Evolutionary conservation across 2,329 filamentous ascomycete genomes (phyloP).

Genomic region (Beauveria bassiana): DNA sequence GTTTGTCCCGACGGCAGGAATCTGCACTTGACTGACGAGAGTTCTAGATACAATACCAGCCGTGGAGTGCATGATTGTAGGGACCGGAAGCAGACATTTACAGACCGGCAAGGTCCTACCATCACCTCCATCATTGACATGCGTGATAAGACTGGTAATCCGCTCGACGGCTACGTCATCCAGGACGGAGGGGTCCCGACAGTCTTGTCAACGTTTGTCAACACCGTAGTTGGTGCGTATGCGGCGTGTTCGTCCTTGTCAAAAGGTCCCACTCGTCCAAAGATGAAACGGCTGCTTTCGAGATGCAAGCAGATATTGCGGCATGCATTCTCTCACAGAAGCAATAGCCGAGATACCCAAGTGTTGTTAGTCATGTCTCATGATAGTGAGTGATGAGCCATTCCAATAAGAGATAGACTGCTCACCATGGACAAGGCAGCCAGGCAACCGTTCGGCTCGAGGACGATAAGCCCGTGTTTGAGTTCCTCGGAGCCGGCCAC

Average conservation of each 20-base stretch:
- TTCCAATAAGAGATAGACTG: neutral
- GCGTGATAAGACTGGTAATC: constrained; percentile 39
- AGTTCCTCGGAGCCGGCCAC: constrained; percentile 51
- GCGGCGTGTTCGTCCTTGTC: neutral
- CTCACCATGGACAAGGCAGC: constrained; percentile 34
- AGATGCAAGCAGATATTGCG: neutral
- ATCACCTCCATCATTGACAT: constrained; percentile 58
- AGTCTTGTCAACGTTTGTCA: constrained; percentile 47
- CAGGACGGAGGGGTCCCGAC: constrained; percentile 55
- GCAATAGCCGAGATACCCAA: constrained; percentile 34
- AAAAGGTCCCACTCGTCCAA: neutral
- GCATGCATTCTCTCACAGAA: constrained; percentile 28
- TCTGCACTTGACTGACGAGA: neutral
- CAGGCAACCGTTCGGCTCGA: constrained; percentile 52
- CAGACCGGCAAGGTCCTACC: constrained; percentile 47
- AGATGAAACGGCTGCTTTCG: neutral
- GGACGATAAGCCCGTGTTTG: constrained; percentile 50
- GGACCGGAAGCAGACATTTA: constrained; percentile 29
- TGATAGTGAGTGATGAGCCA: constrained; percentile 37
- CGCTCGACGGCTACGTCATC: constrained; percentile 55
- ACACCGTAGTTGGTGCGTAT: constrained; percentile 43
- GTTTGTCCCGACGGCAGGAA: constrained; percentile 12
- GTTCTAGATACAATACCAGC: constrained; percentile 24
- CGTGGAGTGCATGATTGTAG: neutral
- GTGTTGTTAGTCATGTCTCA: constrained; percentile 62